Conservation (phyloP, 441 rosid species). For the Erodium moschatum region DNA sequence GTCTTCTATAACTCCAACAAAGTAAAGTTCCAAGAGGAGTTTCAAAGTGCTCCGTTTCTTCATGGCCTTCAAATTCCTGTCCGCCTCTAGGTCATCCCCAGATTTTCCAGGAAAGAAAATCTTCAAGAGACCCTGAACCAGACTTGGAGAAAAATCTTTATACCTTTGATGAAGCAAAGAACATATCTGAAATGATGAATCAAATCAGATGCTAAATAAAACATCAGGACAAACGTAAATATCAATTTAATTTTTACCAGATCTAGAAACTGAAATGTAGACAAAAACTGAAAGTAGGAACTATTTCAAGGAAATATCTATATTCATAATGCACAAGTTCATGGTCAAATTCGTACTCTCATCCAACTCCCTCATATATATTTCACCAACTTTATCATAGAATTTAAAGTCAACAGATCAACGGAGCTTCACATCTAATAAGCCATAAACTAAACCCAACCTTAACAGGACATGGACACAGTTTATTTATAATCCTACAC, state of each 20-base stretch:
- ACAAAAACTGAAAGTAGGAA: neutral
- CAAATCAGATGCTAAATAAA: constrained; percentile 25
- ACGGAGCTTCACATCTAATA: neutral
- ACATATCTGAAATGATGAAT: constrained; percentile 52
- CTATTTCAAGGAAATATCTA: constrained; percentile 4
- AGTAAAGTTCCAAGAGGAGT: constrained; percentile 85
- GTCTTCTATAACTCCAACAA: constrained; percentile 87
- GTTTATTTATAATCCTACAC: neutral
- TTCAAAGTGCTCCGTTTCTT: constrained; percentile 85
- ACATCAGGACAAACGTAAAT: neutral
- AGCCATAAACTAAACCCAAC: constrained; percentile 1
- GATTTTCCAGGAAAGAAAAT: constrained; percentile 92
- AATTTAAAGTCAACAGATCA: neutral
- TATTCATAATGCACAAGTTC: constrained; percentile 8
- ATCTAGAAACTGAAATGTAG: neutral
- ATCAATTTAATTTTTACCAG: neutral
- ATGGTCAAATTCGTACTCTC: neutral
- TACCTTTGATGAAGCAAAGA: constrained; percentile 96
- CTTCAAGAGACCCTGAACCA: constrained; percentile 79
- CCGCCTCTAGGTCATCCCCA: constrained; percentile 74
- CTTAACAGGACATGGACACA: neutral
- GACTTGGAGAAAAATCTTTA: constrained; percentile 81
- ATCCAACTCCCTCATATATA: neutral
- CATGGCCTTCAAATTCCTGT: constrained; percentile 80
- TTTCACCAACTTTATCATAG: neutral